Base-by-base conservation (phyloP, 305 asterid genomes). In the Andrographis paniculata region DNA sequence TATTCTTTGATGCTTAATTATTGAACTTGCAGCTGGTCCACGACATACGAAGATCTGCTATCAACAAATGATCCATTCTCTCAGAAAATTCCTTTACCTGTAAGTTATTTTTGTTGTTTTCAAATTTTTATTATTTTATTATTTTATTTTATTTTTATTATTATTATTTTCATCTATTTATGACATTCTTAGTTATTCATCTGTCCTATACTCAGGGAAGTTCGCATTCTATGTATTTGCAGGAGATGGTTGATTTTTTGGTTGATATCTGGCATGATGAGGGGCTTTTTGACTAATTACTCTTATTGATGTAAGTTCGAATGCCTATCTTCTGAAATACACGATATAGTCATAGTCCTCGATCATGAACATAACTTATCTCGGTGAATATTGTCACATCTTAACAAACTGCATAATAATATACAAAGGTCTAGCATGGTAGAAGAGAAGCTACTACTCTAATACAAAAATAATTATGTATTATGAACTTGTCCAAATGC, bases 231-330 rank as follows among this genome's bases (percentile, higher is more conserved):
- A n/a, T n/a, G 16, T 22, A 48, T 48, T 42, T 52, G 62, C 82
- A 79, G 89, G 94, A 82, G 40, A 82, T 82, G 91, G 89, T 79
- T 18, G 89, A 76, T 58, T 82, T 82, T 57, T 66, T 82, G 64
- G 94, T 79, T 2, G 94, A 82, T 60, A 74, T 76, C 27, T 82
- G 94, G 94, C 70, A 65, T 0, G 91, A 79, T 40, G 89, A 82
- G 62, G 89, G 79, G 48, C 82, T 70, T 61, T 77, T 65, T 42
- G 91, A 82, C 61, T 82, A 71, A 63, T 1, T 11, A 7, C n/a
- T 7, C 38, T 7, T 33, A 33, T 11, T 13, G 30, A 24, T 6
- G 38, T 33, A 33, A 33, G 38, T 11, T 33, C 13, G 12, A 33
- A 33, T 0, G n/a, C n/a, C 38, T 24, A 33, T 33, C 38, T 11